phyloP scores from a whole-genome alignment of 345 rosid genomes.

The Isatis tinctoria region DNA sequence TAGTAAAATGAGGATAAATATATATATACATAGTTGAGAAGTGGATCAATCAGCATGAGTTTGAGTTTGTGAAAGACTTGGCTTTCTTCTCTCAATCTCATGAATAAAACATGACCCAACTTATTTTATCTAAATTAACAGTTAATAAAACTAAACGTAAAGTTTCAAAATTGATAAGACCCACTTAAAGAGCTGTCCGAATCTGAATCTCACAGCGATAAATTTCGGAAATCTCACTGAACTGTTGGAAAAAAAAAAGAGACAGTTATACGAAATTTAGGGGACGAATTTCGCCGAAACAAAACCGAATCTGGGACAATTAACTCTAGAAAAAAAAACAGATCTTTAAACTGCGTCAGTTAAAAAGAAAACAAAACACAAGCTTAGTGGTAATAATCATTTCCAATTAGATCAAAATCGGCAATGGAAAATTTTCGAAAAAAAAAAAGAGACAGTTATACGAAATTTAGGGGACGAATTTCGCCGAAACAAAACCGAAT shows the following conservation, averaged over 20 bases:
- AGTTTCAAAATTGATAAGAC: background rate
- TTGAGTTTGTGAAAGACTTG: constrained; percentile 15
- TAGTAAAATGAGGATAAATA: background rate
- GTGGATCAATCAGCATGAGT: constrained; percentile 27
- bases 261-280: background rate
- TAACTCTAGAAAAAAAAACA: background rate
- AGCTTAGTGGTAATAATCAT: background rate
- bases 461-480: background rate
- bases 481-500: background rate
- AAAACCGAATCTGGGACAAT: constrained; percentile 3
- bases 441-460: background rate
- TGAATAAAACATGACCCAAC: constrained; percentile 35
- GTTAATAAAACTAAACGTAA: background rate
- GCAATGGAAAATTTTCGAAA: background rate
- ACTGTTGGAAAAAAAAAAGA: background rate
- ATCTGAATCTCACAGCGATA: constrained; percentile 23
- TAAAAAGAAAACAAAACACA: background rate
- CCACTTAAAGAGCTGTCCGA: constrained; percentile 20
- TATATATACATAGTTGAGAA: constrained; percentile 1
- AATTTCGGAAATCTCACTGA: background rate
- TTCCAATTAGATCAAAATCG: background rate
- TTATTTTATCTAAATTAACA: constrained; percentile 18
- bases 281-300: background rate
- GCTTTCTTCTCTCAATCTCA: constrained; percentile 3
- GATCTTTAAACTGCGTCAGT: constrained; percentile 16